phyloP scores from a whole-genome alignment of 2,329 filamentous ascomycete species.

The Acephala macrosclerotiorum region DNA sequence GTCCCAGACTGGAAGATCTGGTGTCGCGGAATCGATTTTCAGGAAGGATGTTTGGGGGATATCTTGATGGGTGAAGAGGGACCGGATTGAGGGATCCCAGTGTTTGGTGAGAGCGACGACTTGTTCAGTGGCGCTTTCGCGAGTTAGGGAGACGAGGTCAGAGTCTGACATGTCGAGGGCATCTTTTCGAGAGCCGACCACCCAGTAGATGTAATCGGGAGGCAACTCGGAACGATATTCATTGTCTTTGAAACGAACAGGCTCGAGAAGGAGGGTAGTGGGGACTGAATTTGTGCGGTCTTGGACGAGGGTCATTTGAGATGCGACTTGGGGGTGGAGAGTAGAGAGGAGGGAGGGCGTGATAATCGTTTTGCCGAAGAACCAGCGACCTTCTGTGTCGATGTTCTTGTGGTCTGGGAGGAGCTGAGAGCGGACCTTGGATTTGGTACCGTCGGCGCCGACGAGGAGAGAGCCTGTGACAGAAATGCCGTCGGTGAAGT shows the following conservation, averaged over 20 bases:
- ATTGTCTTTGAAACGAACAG: conserved; percentile 35
- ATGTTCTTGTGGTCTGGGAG: conserved; percentile 45
- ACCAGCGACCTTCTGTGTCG: conserved; percentile 47
- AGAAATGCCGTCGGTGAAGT: conserved; percentile 44
- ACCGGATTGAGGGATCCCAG: conserved; percentile 24
- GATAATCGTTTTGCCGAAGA: conserved; percentile 50
- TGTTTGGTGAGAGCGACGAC: conserved; percentile 20
- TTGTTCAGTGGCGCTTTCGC: not conserved
- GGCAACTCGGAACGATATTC: conserved; percentile 10
- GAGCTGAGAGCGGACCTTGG: conserved; percentile 40
- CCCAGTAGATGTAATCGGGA: conserved; percentile 33
- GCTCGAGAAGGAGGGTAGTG: conserved; percentile 38
- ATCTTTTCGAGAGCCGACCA: conserved; percentile 29
- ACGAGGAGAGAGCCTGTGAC: conserved; percentile 46
- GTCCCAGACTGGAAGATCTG: conserved; percentile 26
- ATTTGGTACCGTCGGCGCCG: conserved; percentile 49
- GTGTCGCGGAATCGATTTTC: conserved; percentile 20
- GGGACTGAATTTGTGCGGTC: conserved; percentile 41
- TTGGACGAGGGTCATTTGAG: conserved; percentile 43
- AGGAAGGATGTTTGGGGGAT: conserved; percentile 11
- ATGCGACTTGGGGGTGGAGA: conserved; percentile 30
- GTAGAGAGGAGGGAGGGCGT: conserved; percentile 34
- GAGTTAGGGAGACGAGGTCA: conserved; percentile 5
- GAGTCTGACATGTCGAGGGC: conserved; percentile 20
- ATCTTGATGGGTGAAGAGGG: conserved; percentile 27